Conservation (phyloP, 495 filamentous ascomycete genomes). For the Xylaria intraflava region DNA sequence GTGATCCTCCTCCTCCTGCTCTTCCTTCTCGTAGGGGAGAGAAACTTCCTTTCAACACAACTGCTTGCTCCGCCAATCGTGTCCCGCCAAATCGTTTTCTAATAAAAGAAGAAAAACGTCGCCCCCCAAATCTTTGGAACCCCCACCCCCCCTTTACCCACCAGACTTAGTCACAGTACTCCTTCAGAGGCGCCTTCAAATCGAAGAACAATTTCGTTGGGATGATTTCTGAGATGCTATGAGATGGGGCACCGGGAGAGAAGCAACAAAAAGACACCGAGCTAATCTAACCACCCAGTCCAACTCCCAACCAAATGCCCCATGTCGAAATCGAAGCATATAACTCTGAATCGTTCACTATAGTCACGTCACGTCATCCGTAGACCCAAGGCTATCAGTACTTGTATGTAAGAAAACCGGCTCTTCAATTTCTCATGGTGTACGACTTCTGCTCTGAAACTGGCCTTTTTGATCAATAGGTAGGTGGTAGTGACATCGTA, state of each 20-base stretch:
- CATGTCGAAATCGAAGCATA: conserved; percentile 10
- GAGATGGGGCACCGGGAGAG: conserved; percentile 14
- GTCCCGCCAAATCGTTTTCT: background rate
- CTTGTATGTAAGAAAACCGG: background rate
- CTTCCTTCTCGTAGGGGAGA: no score
- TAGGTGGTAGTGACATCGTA: background rate
- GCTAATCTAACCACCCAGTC: conserved; percentile 10
- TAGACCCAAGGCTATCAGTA: conserved; percentile 6
- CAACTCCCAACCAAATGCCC: conserved; percentile 11
- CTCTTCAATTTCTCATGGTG: background rate
- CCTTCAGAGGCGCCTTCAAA: conserved; percentile 7
- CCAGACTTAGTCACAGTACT: background rate
- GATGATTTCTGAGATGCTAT: conserved; percentile 15
- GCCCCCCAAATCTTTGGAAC: background rate
- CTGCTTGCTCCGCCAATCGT: background rate
- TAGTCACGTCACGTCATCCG: conserved; percentile 3
- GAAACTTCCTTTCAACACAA: background rate
- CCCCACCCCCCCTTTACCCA: no score
- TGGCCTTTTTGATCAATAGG: conserved; percentile 1
- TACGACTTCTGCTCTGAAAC: conserved; percentile 1
- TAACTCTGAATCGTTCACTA: conserved; percentile 9
- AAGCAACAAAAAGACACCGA: conserved; percentile 2
- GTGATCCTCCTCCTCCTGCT: no score
- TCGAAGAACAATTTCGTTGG: conserved; percentile 8
- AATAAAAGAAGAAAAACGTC: no score